phyloP scores from a whole-genome alignment of 2,329 filamentous ascomycete species.

The Phialemonium atrogriseum region DNA sequence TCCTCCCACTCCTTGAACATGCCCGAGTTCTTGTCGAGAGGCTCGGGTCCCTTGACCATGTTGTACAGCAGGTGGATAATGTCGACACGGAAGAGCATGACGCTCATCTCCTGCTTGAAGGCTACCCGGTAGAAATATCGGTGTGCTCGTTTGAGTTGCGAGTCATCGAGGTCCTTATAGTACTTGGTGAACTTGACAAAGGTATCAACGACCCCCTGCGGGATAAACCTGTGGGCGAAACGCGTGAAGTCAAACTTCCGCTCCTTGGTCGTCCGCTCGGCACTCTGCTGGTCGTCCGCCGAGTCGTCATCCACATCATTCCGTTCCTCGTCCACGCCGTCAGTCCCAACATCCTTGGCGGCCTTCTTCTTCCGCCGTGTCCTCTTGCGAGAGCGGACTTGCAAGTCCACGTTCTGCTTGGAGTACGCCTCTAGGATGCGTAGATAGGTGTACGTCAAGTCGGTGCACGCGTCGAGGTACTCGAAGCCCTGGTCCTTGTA shows the following conservation, averaged over 20 bases:
- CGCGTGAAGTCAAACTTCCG: slow-evolving; percentile 89
- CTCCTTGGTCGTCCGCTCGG: slow-evolving; percentile 65
- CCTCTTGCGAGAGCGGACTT: slow-evolving; percentile 74
- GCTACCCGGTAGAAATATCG: slow-evolving; percentile 90
- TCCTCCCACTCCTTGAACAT: slow-evolving; percentile 87
- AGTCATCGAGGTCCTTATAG: slow-evolving; percentile 69
- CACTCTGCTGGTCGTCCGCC: slow-evolving; percentile 62
- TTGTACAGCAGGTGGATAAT: slow-evolving; percentile 81
- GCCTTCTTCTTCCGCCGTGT: slow-evolving; percentile 66
- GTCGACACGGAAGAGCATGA: slow-evolving; percentile 84
- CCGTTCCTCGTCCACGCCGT: slow-evolving; percentile 30
- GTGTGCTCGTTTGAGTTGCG: slow-evolving; percentile 84
- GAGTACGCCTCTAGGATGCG: slow-evolving; percentile 89
- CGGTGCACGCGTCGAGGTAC: slow-evolving; percentile 86
- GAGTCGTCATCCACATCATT: slow-evolving; percentile 56
- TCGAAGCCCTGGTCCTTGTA: slow-evolving; percentile 93
- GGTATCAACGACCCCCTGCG: slow-evolving; percentile 79
- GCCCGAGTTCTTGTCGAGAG: slow-evolving; percentile 57
- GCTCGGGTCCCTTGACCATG: slow-evolving; percentile 83
- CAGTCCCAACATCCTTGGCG: slow-evolving; percentile 28
- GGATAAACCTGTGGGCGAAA: slow-evolving; percentile 73
- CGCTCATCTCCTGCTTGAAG: slow-evolving; percentile 87
- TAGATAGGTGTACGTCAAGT: slow-evolving; percentile 84
- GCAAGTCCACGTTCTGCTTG: slow-evolving; percentile 89
- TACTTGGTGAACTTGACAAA: slow-evolving; percentile 74